Evolutionary conservation across 306 rosid genomes (phyloP).

Genomic region (Neltuma alba): DNA sequence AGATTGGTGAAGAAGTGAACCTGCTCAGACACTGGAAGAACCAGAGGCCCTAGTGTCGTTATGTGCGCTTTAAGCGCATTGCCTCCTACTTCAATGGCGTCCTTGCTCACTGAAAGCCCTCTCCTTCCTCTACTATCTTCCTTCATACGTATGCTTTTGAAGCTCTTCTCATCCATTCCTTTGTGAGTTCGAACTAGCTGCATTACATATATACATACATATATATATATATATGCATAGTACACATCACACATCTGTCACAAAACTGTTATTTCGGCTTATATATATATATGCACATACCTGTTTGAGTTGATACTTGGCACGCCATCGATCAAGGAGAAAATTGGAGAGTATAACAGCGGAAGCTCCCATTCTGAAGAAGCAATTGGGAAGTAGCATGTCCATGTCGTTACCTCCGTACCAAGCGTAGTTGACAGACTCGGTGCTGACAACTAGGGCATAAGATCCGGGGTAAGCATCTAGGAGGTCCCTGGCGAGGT

Average conservation of each 20-base stretch:
- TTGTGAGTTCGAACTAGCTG: constrained; percentile 68
- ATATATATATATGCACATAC: constrained; percentile 32
- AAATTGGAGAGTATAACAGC: constrained; percentile 62
- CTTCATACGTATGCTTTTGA: constrained; percentile 48
- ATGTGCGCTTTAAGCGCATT: constrained; percentile 59
- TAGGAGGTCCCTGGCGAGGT: constrained; percentile 67
- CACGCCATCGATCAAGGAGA: constrained; percentile 57
- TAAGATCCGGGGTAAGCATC: constrained; percentile 54
- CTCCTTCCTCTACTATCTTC: constrained; percentile 57
- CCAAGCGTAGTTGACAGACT: constrained; percentile 64
- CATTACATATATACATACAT: no score
- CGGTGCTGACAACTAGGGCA: constrained; percentile 74
- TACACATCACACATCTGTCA: background rate
- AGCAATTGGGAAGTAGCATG: constrained; percentile 71
- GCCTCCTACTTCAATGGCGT: constrained; percentile 54
- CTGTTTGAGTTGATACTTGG: constrained; percentile 69
- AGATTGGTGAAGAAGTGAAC: constrained; percentile 54
- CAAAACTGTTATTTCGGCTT: background rate
- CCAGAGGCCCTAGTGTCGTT: constrained; percentile 58
- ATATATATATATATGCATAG: background rate
- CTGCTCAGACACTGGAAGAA: constrained; percentile 62
- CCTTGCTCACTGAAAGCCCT: constrained; percentile 54
- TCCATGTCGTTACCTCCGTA: constrained; percentile 56
- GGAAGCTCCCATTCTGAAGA: constrained; percentile 74
- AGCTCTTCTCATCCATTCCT: constrained; percentile 59